Evolutionary conservation across 805 yeast species (phyloP).

Genomic region (Spathaspora hagerdaliae): DNA sequence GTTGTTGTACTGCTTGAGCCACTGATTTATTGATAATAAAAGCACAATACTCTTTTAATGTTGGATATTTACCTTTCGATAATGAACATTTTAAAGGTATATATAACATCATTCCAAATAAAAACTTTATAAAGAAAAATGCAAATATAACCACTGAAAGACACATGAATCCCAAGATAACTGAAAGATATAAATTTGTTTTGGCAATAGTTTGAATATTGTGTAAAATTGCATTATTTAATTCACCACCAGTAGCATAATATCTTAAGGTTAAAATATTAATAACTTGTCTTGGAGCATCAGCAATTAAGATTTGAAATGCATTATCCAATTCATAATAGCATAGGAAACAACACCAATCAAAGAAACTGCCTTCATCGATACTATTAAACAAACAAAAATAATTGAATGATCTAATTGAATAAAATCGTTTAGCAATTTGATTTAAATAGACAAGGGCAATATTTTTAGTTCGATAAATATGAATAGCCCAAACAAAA

Average conservation of each 20-base stretch:
- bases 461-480: slow-evolving; percentile 59
- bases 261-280: slow-evolving; percentile 65
- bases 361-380: slow-evolving; percentile 57
- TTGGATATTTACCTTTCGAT: slow-evolving; percentile 30
- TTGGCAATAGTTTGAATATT: slow-evolving; percentile 58
- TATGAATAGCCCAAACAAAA: slow-evolving; percentile 51
- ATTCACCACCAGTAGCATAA: slow-evolving; percentile 47
- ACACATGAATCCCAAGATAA: slow-evolving; percentile 72
- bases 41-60: slow-evolving; percentile 61
- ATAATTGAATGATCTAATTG: slow-evolving; percentile 53
- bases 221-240: slow-evolving; percentile 37
- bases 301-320: slow-evolving; percentile 62
- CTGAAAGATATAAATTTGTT: slow-evolving; percentile 59
- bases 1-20: slow-evolving; percentile 43
- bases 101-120: slow-evolving; percentile 49
- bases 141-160: slow-evolving; percentile 73
- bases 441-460: slow-evolving; percentile 66
- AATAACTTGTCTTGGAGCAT: slow-evolving; percentile 82
- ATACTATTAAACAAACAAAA: slow-evolving; percentile 73
- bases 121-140: slow-evolving; percentile 55
- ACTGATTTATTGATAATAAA: slow-evolving; percentile 55
- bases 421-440: slow-evolving; percentile 56
- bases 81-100: slow-evolving; percentile 41
- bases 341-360: slow-evolving; percentile 62
- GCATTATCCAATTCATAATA: slow-evolving; percentile 65